phyloP scores from a whole-genome alignment of 306 rosid genomes.

The Cucurbita ficifolia region DNA sequence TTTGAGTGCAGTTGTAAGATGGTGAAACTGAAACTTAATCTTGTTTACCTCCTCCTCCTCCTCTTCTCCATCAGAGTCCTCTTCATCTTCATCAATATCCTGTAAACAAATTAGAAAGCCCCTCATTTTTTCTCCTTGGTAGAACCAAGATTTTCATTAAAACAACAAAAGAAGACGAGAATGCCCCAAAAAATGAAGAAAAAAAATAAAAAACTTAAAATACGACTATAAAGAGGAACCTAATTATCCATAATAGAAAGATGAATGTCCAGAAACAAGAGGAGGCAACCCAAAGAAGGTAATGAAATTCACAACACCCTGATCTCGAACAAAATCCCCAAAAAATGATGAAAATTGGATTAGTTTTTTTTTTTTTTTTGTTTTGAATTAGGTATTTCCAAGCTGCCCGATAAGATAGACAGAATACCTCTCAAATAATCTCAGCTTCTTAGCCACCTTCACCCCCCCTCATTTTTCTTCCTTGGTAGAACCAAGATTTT shows the following conservation, averaged over 20 bases:
- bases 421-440: neutral
- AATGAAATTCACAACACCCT: neutral
- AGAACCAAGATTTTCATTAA: neutral
- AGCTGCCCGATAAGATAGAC: neutral
- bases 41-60: slow-evolving; percentile 23
- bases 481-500: neutral
- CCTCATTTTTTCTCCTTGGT: neutral
- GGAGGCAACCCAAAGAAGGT: neutral
- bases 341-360: too few species aligned
- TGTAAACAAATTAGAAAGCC: slow-evolving; percentile 9
- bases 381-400: neutral
- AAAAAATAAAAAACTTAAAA: neutral
- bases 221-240: neutral
- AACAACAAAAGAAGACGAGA: neutral
- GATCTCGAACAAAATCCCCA: neutral
- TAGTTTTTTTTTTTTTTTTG: too few species aligned
- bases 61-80: slow-evolving; percentile 35
- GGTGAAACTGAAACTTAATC: neutral
- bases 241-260: neutral
- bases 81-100: slow-evolving; percentile 61
- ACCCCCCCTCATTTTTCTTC: neutral
- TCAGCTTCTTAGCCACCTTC: neutral
- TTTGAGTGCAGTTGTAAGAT: neutral
- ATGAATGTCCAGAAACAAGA: neutral
- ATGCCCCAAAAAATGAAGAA: neutral